Conservation (phyloP, 106 monocot species). For the Allium cepa region DNA sequence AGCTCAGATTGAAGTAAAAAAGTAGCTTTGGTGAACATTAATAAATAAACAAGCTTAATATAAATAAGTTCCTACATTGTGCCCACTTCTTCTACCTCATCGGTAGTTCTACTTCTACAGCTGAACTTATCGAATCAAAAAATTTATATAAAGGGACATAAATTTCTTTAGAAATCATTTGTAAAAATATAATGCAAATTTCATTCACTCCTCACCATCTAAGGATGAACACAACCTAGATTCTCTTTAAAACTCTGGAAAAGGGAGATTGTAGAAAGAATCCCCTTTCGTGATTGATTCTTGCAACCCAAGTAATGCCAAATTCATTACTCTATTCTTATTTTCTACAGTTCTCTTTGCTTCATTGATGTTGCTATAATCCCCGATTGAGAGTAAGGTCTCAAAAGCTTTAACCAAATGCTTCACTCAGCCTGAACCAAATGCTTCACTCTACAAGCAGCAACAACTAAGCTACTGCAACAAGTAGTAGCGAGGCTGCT, state of each 20-base stretch:
- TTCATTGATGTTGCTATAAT: slow-evolving; percentile 16
- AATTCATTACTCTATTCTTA: slow-evolving; percentile 12
- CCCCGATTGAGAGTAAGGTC: slow-evolving; percentile 34
- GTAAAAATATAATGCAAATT: not conserved
- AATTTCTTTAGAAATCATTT: too few species aligned
- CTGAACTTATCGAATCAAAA: too few species aligned
- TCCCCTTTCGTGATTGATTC: slow-evolving; percentile 5
- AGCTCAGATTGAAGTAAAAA: too few species aligned
- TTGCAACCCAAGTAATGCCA: slow-evolving; percentile 32
- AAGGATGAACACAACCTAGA: slow-evolving; percentile 25
- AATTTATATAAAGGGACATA: too few species aligned
- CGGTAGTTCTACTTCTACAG: too few species aligned
- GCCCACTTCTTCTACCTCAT: too few species aligned
- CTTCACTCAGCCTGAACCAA: slow-evolving; percentile 64
- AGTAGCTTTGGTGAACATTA: too few species aligned
- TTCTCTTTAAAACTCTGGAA: slow-evolving; percentile 19
- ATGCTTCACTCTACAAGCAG: too few species aligned
- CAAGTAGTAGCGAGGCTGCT: too few species aligned
- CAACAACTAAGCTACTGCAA: too few species aligned
- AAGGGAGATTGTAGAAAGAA: slow-evolving; percentile 10
- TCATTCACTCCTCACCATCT: slow-evolving; percentile 32
- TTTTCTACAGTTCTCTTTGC: not conserved
- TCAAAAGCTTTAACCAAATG: slow-evolving; percentile 74
- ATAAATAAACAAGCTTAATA: too few species aligned
- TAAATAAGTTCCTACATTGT: too few species aligned